Evolutionary conservation across 805 yeast genomes (phyloP).

Genomic region (Brettanomyces naardenensis): DNA sequence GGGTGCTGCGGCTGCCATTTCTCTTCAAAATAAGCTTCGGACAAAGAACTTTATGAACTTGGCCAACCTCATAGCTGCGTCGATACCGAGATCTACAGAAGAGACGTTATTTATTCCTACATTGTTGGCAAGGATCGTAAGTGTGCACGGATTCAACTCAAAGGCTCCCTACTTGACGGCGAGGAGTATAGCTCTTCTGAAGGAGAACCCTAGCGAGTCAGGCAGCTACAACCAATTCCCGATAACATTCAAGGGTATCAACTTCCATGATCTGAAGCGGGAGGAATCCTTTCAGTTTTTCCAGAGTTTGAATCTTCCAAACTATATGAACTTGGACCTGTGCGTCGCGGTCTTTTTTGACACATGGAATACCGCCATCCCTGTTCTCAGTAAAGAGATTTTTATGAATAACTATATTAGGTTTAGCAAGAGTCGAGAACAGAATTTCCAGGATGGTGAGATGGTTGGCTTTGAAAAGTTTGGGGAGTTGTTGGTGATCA

Average conservation of each 20-base stretch:
- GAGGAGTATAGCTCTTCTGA: constrained; percentile 59
- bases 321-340: constrained; percentile 58
- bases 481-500: constrained; percentile 45
- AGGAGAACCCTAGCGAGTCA: constrained; percentile 36
- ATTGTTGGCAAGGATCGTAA: constrained; percentile 58
- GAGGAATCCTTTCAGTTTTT: constrained; percentile 41
- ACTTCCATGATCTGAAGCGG: constrained; percentile 30
- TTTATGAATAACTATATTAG: constrained; percentile 53
- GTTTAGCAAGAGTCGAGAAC: constrained; percentile 39
- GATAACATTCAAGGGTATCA: constrained; percentile 26
- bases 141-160: constrained; percentile 63
- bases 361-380: constrained; percentile 68
- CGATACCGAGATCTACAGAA: constrained; percentile 71
- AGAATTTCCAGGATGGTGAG: constrained; percentile 31
- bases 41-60: constrained; percentile 38
- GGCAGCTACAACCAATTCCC: constrained; percentile 23
- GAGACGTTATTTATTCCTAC: constrained; percentile 73
- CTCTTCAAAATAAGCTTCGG: constrained; percentile 35
- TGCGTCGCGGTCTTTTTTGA: constrained; percentile 61
- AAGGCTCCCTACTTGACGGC: constrained; percentile 67
- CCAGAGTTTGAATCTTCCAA: constrained; percentile 34
- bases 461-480: constrained; percentile 43
- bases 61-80: constrained; percentile 56
- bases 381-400: constrained; percentile 61
- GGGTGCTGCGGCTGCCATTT: constrained; percentile 66